A percentile compares a stretch with the other conserved stretches of the same genome.
phyloP scores from a whole-genome alignment of 768 basidiomycete genomes.

The Mycena vulgaris region DNA sequence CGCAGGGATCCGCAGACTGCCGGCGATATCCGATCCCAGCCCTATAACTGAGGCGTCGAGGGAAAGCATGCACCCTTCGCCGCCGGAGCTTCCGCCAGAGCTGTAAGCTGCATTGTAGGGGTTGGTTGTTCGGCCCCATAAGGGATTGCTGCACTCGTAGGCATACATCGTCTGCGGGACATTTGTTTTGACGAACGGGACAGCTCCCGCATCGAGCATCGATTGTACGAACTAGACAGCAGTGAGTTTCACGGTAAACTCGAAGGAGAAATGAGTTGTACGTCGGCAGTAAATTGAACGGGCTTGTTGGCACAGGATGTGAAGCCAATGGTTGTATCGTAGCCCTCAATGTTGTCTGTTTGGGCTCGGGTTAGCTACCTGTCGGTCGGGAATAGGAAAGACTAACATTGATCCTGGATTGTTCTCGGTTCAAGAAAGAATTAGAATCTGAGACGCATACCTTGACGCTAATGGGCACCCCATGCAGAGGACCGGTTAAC shows the following conservation, averaged over 20 bases:
- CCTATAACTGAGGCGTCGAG: slow-evolving; percentile 73
- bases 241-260: not conserved
- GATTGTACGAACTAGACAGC: slow-evolving; percentile 43
- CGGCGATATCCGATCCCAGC: slow-evolving; percentile 80
- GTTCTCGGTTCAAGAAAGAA: not conserved
- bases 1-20: slow-evolving; percentile 76
- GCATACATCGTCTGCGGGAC: slow-evolving; percentile 76
- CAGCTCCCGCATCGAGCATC: slow-evolving; percentile 63
- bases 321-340: slow-evolving; percentile 68
- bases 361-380: not conserved
- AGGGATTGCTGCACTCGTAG: slow-evolving; percentile 71
- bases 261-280: slow-evolving; percentile 41
- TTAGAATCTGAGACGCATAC: slow-evolving; percentile 48
- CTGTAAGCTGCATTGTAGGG: slow-evolving; percentile 57
- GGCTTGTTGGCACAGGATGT: slow-evolving; percentile 66
- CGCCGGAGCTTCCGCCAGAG: slow-evolving; percentile 73
- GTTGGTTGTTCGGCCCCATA: slow-evolving; percentile 70
- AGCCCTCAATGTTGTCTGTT: slow-evolving; percentile 63
- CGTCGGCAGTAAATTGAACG: slow-evolving; percentile 59
- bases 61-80: slow-evolving; percentile 76
- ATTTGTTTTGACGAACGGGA: slow-evolving; percentile 80
- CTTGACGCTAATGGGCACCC: slow-evolving; percentile 74
- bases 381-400: not conserved
- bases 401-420: slow-evolving; percentile 32
- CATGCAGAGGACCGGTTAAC: slow-evolving; percentile 68